phyloP scores from a whole-genome alignment of 2,329 filamentous ascomycete genomes.

The Acrodontium crateriforme region DNA sequence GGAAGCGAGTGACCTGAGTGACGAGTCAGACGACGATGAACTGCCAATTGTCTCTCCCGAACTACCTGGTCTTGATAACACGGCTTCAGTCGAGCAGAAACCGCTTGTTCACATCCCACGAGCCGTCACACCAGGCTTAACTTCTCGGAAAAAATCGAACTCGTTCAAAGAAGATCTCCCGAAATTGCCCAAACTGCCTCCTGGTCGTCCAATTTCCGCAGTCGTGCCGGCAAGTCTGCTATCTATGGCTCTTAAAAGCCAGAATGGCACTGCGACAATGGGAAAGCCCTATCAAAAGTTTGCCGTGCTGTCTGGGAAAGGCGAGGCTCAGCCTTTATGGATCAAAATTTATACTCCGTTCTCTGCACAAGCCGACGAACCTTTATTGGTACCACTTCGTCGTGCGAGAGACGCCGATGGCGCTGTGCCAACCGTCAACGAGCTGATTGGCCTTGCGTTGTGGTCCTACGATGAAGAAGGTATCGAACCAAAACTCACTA shows the following conservation, averaged over 20 bases:
- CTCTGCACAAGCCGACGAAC: slow-evolving; percentile 48
- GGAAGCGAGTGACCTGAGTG: slow-evolving; percentile 29
- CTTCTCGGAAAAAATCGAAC: slow-evolving; percentile 51
- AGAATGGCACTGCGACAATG: slow-evolving; percentile 19
- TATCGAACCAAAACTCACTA: slow-evolving; percentile 49
- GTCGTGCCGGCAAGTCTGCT: slow-evolving; percentile 56
- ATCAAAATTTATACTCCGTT: slow-evolving; percentile 67
- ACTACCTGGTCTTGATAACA: slow-evolving; percentile 50
- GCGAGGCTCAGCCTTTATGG: slow-evolving; percentile 60
- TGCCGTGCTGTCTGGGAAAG: slow-evolving; percentile 62
- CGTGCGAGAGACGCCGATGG: slow-evolving; percentile 56
- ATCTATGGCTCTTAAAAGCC: slow-evolving; percentile 49
- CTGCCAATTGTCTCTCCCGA: slow-evolving; percentile 50
- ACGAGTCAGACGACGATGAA: slow-evolving; percentile 46
- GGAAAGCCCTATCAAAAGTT: slow-evolving; percentile 64
- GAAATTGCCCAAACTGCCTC: slow-evolving; percentile 52
- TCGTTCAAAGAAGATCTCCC: slow-evolving; percentile 42
- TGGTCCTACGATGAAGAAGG: slow-evolving; percentile 70
- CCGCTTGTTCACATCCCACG: slow-evolving; percentile 30
- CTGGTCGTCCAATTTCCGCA: slow-evolving; percentile 58
- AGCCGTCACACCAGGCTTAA: slow-evolving; percentile 26
- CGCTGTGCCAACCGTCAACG: slow-evolving; percentile 53
- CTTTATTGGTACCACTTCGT: slow-evolving; percentile 58
- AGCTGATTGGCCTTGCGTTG: slow-evolving; percentile 67
- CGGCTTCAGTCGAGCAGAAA: slow-evolving; percentile 37